These are phyloP conservation scores for Bryum argenteum DNA, from an alignment of 225 moss, liverwort and hornwort genomes.

Conservation along the genomic window DNA sequence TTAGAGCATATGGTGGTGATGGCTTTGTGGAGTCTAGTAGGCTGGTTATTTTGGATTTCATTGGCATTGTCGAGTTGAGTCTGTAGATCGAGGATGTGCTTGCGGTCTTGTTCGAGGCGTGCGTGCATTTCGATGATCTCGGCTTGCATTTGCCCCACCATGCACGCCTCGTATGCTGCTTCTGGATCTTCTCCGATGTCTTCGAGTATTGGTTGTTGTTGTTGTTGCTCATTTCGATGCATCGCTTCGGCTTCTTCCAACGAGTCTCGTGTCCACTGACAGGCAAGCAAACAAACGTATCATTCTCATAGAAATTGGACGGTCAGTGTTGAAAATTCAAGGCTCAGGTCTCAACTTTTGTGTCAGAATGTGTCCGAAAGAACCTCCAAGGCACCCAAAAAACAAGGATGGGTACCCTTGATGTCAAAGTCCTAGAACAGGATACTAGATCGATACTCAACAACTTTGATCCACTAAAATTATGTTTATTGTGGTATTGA, in stretches of 20 bases:
- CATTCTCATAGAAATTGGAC: background rate
- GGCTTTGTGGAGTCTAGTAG: background rate
- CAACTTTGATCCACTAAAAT: no score
- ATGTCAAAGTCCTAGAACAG: no score
- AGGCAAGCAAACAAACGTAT: background rate
- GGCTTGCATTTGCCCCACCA: conserved; percentile 39
- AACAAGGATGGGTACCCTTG: no score
- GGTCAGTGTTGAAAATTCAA: no score
- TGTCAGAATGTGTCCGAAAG: no score
- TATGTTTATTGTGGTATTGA: no score
- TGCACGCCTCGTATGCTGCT: conserved; percentile 28
- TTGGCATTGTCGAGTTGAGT: conserved; percentile 29
- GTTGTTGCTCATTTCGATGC: conserved; percentile 23
- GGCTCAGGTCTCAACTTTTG: no score
- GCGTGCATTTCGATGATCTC: conserved; percentile 38
- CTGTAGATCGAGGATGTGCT: conserved; percentile 31
- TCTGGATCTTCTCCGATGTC: conserved; percentile 24
- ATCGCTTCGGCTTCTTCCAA: conserved; percentile 45
- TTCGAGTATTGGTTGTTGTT: no score
- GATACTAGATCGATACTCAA: no score
- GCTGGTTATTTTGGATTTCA: no score
- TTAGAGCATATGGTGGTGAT: background rate
- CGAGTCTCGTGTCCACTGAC: conserved; percentile 52
- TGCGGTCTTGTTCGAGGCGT: conserved; percentile 40
- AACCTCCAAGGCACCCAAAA: no score